Percentiles rank a stretch among this genome's conserved stretches.
phyloP scores from a whole-genome alignment of 2,329 filamentous ascomycete genomes.

The Venturia oleaginea region DNA sequence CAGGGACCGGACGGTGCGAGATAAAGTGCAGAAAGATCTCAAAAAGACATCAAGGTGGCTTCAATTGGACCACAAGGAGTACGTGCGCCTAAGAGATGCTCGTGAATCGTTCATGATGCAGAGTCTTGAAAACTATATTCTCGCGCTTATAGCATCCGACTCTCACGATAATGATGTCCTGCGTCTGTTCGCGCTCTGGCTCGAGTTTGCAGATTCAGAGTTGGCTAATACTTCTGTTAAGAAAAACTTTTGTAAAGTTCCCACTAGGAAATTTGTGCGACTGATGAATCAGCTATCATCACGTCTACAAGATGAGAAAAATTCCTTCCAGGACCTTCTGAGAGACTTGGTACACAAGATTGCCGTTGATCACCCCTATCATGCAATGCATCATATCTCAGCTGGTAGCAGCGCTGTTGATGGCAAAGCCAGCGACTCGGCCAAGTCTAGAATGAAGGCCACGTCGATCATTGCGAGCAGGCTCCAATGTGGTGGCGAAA shows the following conservation, averaged over 20 bases:
- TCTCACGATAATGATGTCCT: slow-evolving; percentile 82
- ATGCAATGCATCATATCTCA: slow-evolving; percentile 96
- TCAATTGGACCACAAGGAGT: slow-evolving; percentile 80
- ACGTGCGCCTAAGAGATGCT: slow-evolving; percentile 65
- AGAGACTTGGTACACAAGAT: slow-evolving; percentile 69
- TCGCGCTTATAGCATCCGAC: slow-evolving; percentile 76
- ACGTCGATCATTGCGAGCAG: slow-evolving; percentile 56
- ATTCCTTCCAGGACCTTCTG: slow-evolving; percentile 67
- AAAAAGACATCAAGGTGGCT: slow-evolving; percentile 78
- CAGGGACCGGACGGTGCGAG: slow-evolving; percentile 14
- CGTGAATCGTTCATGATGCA: slow-evolving; percentile 77
- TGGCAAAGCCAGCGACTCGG: slow-evolving; percentile 61
- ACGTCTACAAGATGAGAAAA: slow-evolving; percentile 63
- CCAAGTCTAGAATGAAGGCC: slow-evolving; percentile 60
- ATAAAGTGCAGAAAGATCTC: slow-evolving; percentile 46
- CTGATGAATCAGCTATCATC: slow-evolving; percentile 96
- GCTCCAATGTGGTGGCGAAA: slow-evolving; percentile 33
- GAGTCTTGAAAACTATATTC: slow-evolving; percentile 86
- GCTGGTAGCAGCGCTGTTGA: slow-evolving; percentile 55
- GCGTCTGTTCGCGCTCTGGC: slow-evolving; percentile 88
- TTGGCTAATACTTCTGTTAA: slow-evolving; percentile 69
- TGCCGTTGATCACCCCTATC: slow-evolving; percentile 87
- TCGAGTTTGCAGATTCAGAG: slow-evolving; percentile 71
- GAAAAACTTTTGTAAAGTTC: slow-evolving; percentile 61
- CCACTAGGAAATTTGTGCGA: slow-evolving; percentile 83